Evolutionary conservation across 306 rosid species (phyloP), one percentile per base, ranked within the genome.

Genomic region (Fagus sylvatica): DNA sequence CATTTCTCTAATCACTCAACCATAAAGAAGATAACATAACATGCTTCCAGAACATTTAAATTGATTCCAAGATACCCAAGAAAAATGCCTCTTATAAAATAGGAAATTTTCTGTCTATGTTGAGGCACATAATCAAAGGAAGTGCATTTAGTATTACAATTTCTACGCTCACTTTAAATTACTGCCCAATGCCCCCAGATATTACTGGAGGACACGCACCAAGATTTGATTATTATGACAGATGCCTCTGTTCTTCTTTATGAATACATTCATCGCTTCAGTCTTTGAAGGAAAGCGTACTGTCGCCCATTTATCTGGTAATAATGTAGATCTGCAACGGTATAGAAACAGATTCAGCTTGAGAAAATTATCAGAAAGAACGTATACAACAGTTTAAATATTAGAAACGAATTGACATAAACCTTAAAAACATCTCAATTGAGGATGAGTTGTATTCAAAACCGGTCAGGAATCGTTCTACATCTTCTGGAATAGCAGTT

Each of bases 241-340:
- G 78, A 78, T 86, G 30, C 89, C 85, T 59, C 85, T 85, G 87
- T 90, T 96, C 86, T 88, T 93, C 19, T 76, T 6, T 28, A 96
- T 85, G 74, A 82, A 87, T 40, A 90, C 91, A 72, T 83, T 86
- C 91, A 84, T 86, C 42, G 99, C 99, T 79, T 91, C 86, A 12
- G 69, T 83, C 80, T 83, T 85, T 6, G 93, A 85, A 4, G 43
- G 85, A 79, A 84, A 90, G 32, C 81, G 84, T 34, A 91, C 86
- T 0, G 86, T 85, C 0, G 88, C 98, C 88, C 84, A 32, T 79
- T 65, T 93, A 0, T 80, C 91, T 2, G 76, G 78, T n/a, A n/a
- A n/a, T 48, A 19, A 68, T 41, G 65, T 64, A 8, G 48, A 2
- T 85, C 99, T 96, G 90, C 80, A 86, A 76, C 34, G 66, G 43